phyloP scores from a whole-genome alignment of 192 early-diverging fungal genomes.

The Coemansia sp. region DNA sequence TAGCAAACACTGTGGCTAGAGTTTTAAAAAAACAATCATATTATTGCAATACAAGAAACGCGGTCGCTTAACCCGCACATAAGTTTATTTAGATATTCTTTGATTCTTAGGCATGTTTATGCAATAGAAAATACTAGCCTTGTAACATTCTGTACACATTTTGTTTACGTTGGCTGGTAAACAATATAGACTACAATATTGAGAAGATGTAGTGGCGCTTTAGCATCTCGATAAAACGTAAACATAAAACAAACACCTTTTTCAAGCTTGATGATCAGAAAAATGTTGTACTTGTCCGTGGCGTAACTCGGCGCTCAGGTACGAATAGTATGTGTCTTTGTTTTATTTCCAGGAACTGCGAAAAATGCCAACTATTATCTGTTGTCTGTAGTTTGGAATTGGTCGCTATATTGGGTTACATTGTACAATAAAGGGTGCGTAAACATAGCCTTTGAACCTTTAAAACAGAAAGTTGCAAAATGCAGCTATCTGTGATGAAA shows the following conservation, averaged over 20 bases:
- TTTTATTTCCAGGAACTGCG: background rate
- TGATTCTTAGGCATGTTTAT: constrained; percentile 5
- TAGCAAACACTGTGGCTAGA: constrained; percentile 12
- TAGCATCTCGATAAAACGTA: background rate
- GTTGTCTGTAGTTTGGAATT: background rate
- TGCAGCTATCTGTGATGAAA: background rate
- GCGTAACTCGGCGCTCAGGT: background rate
- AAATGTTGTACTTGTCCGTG: background rate
- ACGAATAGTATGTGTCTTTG: background rate
- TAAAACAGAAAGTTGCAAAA: background rate
- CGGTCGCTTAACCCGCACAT: constrained; percentile 3
- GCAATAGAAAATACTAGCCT: background rate
- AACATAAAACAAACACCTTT: constrained; percentile 6
- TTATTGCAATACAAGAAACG: constrained; percentile 1
- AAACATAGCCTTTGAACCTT: background rate
- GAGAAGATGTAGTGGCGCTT: constrained; percentile 4
- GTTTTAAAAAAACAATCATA: background rate
- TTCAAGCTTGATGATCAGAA: constrained; percentile 1
- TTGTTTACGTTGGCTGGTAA: background rate
- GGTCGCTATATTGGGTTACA: background rate
- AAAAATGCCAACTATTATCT: background rate
- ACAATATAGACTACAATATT: background rate
- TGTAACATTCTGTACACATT: background rate
- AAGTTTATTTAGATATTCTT: background rate
- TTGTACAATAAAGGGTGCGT: background rate